Base-by-base conservation (phyloP, 768 basidiomycete species). In the Crassisporium funariophilum region DNA sequence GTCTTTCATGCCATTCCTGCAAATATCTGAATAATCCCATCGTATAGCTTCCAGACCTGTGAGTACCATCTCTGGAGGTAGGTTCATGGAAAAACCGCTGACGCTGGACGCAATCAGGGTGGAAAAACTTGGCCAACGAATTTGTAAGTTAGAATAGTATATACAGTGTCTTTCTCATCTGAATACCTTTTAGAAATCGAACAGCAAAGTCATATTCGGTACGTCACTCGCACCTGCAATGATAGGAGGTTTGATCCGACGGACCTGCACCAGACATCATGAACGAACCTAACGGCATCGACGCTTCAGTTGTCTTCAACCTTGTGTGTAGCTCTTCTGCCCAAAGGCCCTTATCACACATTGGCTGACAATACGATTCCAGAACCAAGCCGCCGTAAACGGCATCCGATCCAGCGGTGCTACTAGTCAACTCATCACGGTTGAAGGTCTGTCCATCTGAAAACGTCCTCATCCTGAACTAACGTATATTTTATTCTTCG, bases 221-320 rank as follows among this genome's bases (percentile, higher is more conserved):
- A 34, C 49, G 47, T 19, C 29, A 19, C 3, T 13, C 19, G 12
- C 11, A 17, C 27, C 36, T 23, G 17, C 10, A 24, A 35, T 23
- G 27, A 33, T 5, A 10, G 4, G 8, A 21, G n/a, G 17, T 15
- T 29, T 17, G 19, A 29, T 25, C 20, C 19, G 37, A 1, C 11
- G 8, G 11, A 10, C n/a, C 38, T 17, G 12, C 21, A 37, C 35
- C 17, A 72, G 72, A 81, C 57, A 61, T 80, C 53, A 77, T 75
- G 78, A 88, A 86, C 68, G 83, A 87, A 66, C 85, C 85, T 35
- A 65, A 83, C 53, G 78, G 64, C 47, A 81, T 83, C 47, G 69
- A 75, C 47, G 81, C 81, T 5, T 52, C 62, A n/a, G 67, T 68
- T 21, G 81, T 79, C 19, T 77, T 77, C 59, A 54, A 69, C 36